These are phyloP conservation scores for Suhomyces faveliae DNA, from an alignment of 805 yeast species.

Conservation along the genomic window DNA sequence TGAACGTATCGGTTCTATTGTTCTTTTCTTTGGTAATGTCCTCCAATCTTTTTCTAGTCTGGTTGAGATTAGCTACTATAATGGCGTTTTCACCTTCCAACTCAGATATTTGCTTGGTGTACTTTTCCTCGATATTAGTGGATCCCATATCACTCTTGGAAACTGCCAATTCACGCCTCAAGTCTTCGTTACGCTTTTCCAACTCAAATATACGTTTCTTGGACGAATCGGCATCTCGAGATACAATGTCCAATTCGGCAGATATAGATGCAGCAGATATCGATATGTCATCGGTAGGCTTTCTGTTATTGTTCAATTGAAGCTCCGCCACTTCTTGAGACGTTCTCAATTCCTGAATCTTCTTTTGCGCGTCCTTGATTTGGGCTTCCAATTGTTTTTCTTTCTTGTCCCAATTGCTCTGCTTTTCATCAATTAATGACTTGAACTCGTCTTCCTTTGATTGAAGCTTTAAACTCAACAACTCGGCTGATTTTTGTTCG, in stretches of 20 bases:
- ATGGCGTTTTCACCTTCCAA: constrained; percentile 69
- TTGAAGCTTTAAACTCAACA: constrained; percentile 50
- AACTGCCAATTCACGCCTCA: constrained; percentile 61
- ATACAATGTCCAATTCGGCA: constrained; percentile 62
- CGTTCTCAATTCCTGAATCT: constrained; percentile 63
- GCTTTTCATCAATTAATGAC: constrained; percentile 70
- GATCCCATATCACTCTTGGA: constrained; percentile 49
- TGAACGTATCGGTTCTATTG: constrained; percentile 36
- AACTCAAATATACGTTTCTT: constrained; percentile 67
- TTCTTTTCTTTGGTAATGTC: constrained; percentile 21
- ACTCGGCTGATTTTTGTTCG: constrained; percentile 61
- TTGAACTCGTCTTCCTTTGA: constrained; percentile 75
- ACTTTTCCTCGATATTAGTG: constrained; percentile 38
- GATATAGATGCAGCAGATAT: constrained; percentile 32
- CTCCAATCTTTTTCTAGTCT: constrained; percentile 36
- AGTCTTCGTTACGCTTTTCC: constrained; percentile 74
- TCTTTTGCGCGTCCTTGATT: constrained; percentile 49
- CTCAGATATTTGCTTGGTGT: constrained; percentile 48
- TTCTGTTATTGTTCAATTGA: constrained; percentile 45
- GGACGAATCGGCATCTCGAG: constrained; percentile 71
- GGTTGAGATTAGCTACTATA: constrained; percentile 56
- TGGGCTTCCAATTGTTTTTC: constrained; percentile 54
- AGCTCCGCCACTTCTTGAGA: constrained; percentile 63
- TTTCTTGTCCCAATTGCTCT: constrained; percentile 62
- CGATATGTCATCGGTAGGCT: constrained; percentile 19